Base-by-base conservation (phyloP, 257 asterid species). In the Agastache rugosa region DNA sequence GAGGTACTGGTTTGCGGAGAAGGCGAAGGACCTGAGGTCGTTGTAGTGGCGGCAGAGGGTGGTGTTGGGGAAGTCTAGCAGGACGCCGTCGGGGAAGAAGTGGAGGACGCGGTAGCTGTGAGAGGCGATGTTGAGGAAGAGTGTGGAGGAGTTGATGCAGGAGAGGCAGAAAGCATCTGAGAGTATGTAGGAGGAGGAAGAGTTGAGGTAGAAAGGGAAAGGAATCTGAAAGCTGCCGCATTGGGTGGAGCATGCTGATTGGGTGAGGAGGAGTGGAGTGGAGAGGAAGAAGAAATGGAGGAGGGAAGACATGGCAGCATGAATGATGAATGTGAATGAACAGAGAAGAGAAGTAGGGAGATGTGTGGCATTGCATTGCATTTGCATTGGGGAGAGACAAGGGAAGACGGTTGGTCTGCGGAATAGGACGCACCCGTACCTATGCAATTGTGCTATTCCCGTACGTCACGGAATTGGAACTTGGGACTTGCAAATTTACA, bases 21-120 rank as follows among this genome's bases (percentile, higher is more conserved):
- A 87, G 75, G 81, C 29, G 50, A 89, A 89, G 4, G 91, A 83
- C 27, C 68, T 78, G 17, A 87, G 60, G 67, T 87, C 90, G 27
- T 78, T 84, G 81, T 84, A 89, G 59, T 71, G 88, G 63, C 84
- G 89, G 60, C 96, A 89, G 64, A 88, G 56, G 16, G 87, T 67
- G 67, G 85, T 75, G 48, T 89, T 86, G 42, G 89, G 90, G 80
- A 87, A 84, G 62, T 87, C 93, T 0, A 89, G 60, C 5, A 87
- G 51, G 45, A 87, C 27, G 4, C 87, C 91, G 67, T 89, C 89
- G 2, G 91, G 67, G 80, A 83, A 87, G 83, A 89, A 87, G 6
- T 81, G 81, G 45, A 89, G 86, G 8, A 87, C 54, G 37, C 75
- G 85, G 74, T 84, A 87, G 73, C 77, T 78, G 66, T 45, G 79